A percentile compares a stretch with the other conserved stretches of the same genome.
These are phyloP conservation scores for Emydomyces testavorans DNA, from an alignment of 2,329 filamentous ascomycete species.

Conservation along the genomic window DNA sequence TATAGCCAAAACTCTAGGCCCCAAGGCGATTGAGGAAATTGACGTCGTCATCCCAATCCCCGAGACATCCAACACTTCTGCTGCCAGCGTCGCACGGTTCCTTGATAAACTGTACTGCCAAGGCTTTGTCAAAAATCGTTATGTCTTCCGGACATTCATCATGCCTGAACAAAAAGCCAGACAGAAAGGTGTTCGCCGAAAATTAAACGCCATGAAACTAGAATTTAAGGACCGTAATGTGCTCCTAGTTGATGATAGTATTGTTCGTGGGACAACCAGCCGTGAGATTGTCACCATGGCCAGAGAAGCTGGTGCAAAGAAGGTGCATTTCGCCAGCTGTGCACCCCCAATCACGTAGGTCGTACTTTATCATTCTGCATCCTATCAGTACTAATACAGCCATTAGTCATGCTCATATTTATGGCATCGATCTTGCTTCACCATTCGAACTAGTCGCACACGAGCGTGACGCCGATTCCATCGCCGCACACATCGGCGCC, in stretches of 20 bases:
- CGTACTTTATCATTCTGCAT: neutral
- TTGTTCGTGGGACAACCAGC: slow-evolving; percentile 75
- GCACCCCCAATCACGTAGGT: slow-evolving; percentile 61
- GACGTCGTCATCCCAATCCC: slow-evolving; percentile 73
- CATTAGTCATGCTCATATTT: slow-evolving; percentile 63
- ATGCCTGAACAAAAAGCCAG: slow-evolving; percentile 71
- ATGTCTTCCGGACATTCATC: slow-evolving; percentile 80
- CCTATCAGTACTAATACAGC: neutral
- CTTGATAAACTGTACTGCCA: slow-evolving; percentile 67
- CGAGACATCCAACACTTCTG: slow-evolving; percentile 72
- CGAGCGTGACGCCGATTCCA: slow-evolving; percentile 48
- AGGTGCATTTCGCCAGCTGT: slow-evolving; percentile 73
- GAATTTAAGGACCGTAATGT: slow-evolving; percentile 76
- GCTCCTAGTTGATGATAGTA: slow-evolving; percentile 76
- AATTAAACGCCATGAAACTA: slow-evolving; percentile 73
- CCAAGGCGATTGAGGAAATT: slow-evolving; percentile 60
- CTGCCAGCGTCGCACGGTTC: slow-evolving; percentile 60
- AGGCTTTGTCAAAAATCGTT: slow-evolving; percentile 81
- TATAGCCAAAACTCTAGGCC: slow-evolving; percentile 55
- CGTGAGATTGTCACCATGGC: slow-evolving; percentile 75
- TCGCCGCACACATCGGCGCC: slow-evolving; percentile 58
- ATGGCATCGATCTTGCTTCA: slow-evolving; percentile 65
- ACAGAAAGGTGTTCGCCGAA: slow-evolving; percentile 77
- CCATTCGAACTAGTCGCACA: slow-evolving; percentile 61
- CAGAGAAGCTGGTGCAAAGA: slow-evolving; percentile 66